Percentiles rank a stretch among this genome's conserved stretches.
Evolutionary conservation across 805 yeast genomes (phyloP).

Genomic region (Saccharomyces jurei): DNA sequence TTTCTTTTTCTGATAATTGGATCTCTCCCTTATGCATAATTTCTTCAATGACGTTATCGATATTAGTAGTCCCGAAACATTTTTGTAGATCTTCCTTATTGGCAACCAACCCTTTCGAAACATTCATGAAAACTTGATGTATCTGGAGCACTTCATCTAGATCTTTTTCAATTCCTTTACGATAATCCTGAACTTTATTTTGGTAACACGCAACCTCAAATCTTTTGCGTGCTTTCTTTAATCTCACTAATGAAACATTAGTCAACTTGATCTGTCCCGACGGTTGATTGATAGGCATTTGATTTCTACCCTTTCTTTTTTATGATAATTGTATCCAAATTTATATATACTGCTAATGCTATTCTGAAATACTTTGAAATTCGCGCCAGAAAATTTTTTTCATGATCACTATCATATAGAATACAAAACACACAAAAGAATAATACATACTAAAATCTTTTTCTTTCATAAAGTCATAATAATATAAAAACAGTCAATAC

Average conservation of each 20-base stretch:
- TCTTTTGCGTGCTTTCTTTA: constrained; percentile 84
- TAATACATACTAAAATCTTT: neutral
- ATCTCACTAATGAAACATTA: constrained; percentile 84
- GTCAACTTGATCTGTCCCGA: constrained; percentile 82
- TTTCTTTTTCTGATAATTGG: constrained; percentile 88
- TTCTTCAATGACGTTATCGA: constrained; percentile 67
- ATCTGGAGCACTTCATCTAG: constrained; percentile 93
- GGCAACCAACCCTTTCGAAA: constrained; percentile 90
- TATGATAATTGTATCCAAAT: neutral
- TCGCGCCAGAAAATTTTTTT: neutral
- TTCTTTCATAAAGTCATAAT: neutral
- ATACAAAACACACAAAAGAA: neutral
- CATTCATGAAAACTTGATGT: constrained; percentile 88
- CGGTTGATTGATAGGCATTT: constrained; percentile 74
- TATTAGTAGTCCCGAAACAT: constrained; percentile 69
- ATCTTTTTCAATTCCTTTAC: constrained; percentile 65
- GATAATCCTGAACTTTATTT: constrained; percentile 93
- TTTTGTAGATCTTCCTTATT: constrained; percentile 71
- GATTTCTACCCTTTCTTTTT: neutral
- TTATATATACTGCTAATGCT: neutral
- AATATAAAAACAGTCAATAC: neutral
- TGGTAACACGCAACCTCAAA: constrained; percentile 96
- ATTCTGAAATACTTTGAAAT: neutral
- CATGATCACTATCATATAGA: neutral
- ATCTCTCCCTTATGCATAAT: constrained; percentile 88